Evolutionary conservation across 1,284 basidiomycete species (phyloP).

Genomic region (Rhodotorula sp.): DNA sequence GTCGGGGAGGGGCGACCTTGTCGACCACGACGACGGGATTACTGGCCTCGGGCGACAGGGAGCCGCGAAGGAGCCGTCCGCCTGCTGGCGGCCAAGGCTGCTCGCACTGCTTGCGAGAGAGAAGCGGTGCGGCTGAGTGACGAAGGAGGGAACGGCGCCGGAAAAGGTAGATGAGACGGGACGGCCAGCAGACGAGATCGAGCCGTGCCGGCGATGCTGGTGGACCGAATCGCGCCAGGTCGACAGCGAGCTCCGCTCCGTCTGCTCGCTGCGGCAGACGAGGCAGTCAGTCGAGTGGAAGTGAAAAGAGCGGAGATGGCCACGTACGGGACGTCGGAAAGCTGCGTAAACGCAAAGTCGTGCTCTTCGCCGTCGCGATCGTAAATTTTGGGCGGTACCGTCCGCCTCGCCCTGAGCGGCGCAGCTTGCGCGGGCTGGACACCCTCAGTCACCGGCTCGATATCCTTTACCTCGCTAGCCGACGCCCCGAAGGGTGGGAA

Average conservation of each 20-base stretch:
- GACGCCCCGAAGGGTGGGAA: background rate
- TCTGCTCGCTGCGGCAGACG: constrained; percentile 8
- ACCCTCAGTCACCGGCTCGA: background rate
- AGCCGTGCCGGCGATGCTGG: background rate
- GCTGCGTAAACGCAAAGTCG: constrained; percentile 22
- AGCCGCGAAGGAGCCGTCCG: background rate
- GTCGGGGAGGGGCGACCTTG: background rate
- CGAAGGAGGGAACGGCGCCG: background rate
- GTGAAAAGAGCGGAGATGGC: background rate
- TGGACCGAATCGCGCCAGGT: constrained; percentile 13
- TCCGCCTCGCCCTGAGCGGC: background rate
- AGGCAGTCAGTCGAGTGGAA: rapidly evolving
- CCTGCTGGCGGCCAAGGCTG: background rate
- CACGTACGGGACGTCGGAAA: constrained; percentile 28
- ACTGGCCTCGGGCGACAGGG: background rate
- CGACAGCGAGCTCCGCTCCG: constrained; percentile 24
- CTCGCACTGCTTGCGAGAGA: background rate
- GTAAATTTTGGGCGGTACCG: constrained; percentile 8
- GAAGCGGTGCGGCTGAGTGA: background rate
- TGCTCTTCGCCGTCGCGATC: constrained; percentile 22
- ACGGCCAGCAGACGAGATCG: background rate
- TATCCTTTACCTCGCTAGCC: background rate
- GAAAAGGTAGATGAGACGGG: background rate
- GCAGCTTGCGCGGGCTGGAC: background rate
- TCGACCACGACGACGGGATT: constrained; percentile 1